Conservation (phyloP, 345 rosid genomes). For the Populus alba region DNA sequence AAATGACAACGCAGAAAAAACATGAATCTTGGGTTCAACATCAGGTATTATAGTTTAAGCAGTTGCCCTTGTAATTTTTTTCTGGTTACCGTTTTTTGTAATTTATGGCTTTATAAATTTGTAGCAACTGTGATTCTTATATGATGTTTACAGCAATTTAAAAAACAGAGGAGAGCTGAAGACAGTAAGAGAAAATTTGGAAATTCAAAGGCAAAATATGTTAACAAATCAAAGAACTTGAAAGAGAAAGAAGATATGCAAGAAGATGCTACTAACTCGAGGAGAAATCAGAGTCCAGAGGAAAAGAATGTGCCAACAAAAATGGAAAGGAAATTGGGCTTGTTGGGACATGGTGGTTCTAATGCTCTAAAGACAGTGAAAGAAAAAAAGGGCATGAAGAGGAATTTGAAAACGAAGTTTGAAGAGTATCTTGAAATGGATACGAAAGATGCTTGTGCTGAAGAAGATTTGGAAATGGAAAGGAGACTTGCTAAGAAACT, state of each 20-base stretch:
- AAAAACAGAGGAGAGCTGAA: conserved; percentile 34
- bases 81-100: neutral
- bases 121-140: neutral
- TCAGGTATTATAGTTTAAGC: conserved; percentile 39
- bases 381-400: conserved; percentile 35
- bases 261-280: neutral
- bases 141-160: conserved; percentile 37
- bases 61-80: neutral
- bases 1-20: conserved; percentile 41
- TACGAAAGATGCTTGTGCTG: conserved; percentile 23
- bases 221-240: conserved; percentile 18
- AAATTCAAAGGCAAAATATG: conserved; percentile 11
- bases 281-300: conserved; percentile 20
- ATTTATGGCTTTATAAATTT: neutral
- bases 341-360: neutral
- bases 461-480: conserved; percentile 66
- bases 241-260: conserved; percentile 12
- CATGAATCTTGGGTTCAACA: conserved; percentile 58
- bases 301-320: neutral
- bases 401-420: conserved; percentile 54
- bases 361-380: conserved; percentile 28
- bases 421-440: conserved; percentile 72
- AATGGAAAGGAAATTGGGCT: conserved; percentile 5
- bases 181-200: neutral
- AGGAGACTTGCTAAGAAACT: conserved; percentile 84